phyloP scores from a whole-genome alignment of 1,284 basidiomycete species.

The Heimioporus punctisporus region DNA sequence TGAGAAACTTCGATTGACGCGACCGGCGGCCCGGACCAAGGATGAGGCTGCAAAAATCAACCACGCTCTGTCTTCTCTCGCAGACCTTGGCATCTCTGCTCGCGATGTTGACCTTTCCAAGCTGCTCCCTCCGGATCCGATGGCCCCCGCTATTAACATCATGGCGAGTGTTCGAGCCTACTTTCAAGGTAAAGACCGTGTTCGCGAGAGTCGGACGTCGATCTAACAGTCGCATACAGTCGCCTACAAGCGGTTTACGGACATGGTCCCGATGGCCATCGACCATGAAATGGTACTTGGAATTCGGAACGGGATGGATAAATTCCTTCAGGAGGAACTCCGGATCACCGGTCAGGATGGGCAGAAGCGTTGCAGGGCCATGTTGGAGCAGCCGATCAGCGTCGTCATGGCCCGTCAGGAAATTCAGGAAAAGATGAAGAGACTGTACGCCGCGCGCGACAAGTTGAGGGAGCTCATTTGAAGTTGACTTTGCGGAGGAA shows the following conservation, averaged over 20 bases:
- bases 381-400: constrained; percentile 55
- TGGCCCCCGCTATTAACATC: constrained; percentile 58
- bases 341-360: constrained; percentile 36
- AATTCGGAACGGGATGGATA: constrained; percentile 43
- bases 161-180: constrained; percentile 76
- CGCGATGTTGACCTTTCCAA: constrained; percentile 49
- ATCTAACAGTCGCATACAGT: constrained; percentile 42
- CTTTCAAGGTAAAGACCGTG: constrained; percentile 57
- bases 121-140: constrained; percentile 53
- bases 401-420: constrained; percentile 51
- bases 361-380: constrained; percentile 41
- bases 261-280: constrained; percentile 64
- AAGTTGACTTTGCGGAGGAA: not conserved
- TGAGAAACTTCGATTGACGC: constrained; percentile 10
- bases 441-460: constrained; percentile 50
- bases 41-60: constrained; percentile 7
- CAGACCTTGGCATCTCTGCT: constrained; percentile 45
- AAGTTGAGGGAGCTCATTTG: constrained; percentile 40
- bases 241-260: constrained; percentile 68
- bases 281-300: constrained; percentile 61
- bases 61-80: constrained; percentile 43
- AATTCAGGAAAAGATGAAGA: constrained; percentile 51
- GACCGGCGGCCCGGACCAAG: not conserved
- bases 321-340: constrained; percentile 46
- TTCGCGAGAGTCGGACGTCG: not conserved